phyloP scores from a whole-genome alignment of 352 stramenopile species.

The Phytophthora melonis region DNA sequence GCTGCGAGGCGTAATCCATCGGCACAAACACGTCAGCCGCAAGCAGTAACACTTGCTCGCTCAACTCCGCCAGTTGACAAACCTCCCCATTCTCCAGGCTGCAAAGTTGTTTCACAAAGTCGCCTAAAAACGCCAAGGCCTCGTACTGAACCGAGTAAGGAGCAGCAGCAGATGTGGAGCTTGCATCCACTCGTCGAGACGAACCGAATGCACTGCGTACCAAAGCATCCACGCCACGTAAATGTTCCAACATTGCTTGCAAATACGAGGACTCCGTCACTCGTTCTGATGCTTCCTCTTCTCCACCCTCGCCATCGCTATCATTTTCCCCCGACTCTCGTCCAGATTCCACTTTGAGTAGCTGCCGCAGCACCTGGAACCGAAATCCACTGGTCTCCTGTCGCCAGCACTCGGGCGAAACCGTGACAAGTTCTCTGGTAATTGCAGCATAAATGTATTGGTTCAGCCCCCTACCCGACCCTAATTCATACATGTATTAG shows the following conservation, averaged over 20 bases:
- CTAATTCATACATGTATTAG: neutral
- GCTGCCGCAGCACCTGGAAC: conserved; percentile 59
- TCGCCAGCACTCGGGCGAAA: conserved; percentile 1
- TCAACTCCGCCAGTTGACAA: conserved; percentile 18
- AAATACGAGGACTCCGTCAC: conserved; percentile 21
- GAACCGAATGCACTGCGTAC: conserved; percentile 21
- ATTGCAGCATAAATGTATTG: conserved; percentile 6
- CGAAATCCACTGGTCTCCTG: conserved; percentile 45
- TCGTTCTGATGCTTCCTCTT: neutral
- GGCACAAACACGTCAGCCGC: conserved; percentile 25
- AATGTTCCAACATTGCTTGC: conserved; percentile 20
- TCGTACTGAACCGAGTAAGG: conserved; percentile 43
- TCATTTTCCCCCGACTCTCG: neutral
- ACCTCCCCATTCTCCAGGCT: neutral
- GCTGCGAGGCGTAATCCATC: conserved; percentile 35
- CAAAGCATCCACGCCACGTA: conserved; percentile 19
- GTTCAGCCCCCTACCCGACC: conserved; percentile 5
- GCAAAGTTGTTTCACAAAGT: conserved; percentile 33
- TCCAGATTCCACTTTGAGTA: conserved; percentile 35
- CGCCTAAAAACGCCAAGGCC: conserved; percentile 44
- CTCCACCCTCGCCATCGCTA: conserved; percentile 10
- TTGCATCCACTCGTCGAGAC: conserved; percentile 1
- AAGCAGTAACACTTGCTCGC: conserved; percentile 28
- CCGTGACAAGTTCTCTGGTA: conserved; percentile 17
- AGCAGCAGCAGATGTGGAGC: neutral